These are phyloP conservation scores for Aspergillus carlsbadensis DNA, from an alignment of 495 filamentous ascomycete genomes.

Conservation along the genomic window DNA sequence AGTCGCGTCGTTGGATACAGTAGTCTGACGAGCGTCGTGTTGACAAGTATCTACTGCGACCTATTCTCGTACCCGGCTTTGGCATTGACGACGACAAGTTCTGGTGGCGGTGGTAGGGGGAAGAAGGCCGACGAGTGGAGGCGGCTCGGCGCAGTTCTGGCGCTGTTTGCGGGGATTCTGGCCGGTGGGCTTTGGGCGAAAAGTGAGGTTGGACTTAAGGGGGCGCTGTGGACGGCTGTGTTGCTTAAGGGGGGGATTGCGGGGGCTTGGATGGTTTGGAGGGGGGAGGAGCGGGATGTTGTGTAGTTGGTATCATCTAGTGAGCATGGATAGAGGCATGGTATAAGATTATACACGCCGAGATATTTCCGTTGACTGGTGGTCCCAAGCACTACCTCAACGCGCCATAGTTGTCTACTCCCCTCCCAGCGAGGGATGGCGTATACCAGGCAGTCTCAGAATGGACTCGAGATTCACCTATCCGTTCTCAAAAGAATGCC, in stretches of 20 bases:
- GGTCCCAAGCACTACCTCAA: no score
- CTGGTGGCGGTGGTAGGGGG: slow-evolving; percentile 30
- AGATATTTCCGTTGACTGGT: no score
- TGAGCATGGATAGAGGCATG: background rate
- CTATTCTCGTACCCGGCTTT: slow-evolving; percentile 60
- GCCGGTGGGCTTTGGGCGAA: slow-evolving; percentile 62
- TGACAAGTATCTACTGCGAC: slow-evolving; percentile 71
- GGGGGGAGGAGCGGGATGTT: slow-evolving; percentile 9
- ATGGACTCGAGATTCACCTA: no score
- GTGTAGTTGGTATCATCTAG: no score
- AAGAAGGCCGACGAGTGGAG: slow-evolving; percentile 65
- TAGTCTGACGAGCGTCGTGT: slow-evolving; percentile 71
- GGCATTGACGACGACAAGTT: no score
- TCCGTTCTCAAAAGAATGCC: no score
- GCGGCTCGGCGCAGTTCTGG: slow-evolving; percentile 51
- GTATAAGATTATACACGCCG: no score
- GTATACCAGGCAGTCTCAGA: no score
- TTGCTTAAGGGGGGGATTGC: slow-evolving; percentile 53
- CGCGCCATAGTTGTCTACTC: no score
- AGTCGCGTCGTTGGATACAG: slow-evolving; percentile 61
- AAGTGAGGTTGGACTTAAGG: slow-evolving; percentile 52
- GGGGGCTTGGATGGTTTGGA: slow-evolving; percentile 45
- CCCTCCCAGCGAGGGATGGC: no score
- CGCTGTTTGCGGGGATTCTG: slow-evolving; percentile 59
- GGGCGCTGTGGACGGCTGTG: slow-evolving; percentile 59